Evolutionary conservation across 768 basidiomycete species (phyloP).

Genomic region (Amanita exitialis): DNA sequence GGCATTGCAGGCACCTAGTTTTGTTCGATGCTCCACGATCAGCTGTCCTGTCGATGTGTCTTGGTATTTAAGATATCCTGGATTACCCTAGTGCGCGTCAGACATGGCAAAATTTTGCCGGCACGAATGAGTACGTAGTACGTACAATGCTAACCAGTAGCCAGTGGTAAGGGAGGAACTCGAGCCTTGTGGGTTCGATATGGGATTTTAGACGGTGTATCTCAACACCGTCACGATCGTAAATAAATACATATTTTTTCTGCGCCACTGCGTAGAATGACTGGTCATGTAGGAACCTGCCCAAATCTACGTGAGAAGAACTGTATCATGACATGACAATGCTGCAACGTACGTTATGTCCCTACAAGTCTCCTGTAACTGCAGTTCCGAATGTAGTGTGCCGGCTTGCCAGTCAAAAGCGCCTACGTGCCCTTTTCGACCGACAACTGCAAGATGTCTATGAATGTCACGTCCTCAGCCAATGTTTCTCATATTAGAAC

Average conservation of each 20-base stretch:
- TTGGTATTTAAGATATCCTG: constrained; percentile 92
- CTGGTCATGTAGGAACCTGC: constrained; percentile 86
- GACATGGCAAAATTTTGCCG: neutral
- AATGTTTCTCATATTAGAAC: neutral
- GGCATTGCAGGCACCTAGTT: constrained; percentile 72
- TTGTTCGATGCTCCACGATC: constrained; percentile 81
- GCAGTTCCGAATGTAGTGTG: constrained; percentile 76
- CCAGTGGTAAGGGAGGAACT: constrained; percentile 95
- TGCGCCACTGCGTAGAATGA: constrained; percentile 93
- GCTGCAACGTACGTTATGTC: constrained; percentile 73
- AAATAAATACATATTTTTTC: constrained; percentile 92
- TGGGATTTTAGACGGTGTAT: constrained; percentile 77
- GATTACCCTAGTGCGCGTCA: constrained; percentile 48
- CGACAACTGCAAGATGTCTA: constrained; percentile 83
- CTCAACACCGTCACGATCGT: constrained; percentile 90
- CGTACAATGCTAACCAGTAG: constrained; percentile 76
- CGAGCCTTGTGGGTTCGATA: constrained; percentile 82
- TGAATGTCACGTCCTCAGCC: neutral
- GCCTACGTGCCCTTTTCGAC: constrained; percentile 76
- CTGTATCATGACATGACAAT: neutral
- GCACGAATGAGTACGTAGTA: constrained; percentile 9
- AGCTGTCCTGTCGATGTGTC: constrained; percentile 91
- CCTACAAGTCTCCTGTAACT: constrained; percentile 81
- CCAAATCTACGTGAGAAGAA: neutral
- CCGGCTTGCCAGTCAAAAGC: constrained; percentile 93